These are phyloP conservation scores for Phyllachora maydis DNA, from an alignment of 2,329 filamentous ascomycete genomes.

Conservation along the genomic window DNA sequence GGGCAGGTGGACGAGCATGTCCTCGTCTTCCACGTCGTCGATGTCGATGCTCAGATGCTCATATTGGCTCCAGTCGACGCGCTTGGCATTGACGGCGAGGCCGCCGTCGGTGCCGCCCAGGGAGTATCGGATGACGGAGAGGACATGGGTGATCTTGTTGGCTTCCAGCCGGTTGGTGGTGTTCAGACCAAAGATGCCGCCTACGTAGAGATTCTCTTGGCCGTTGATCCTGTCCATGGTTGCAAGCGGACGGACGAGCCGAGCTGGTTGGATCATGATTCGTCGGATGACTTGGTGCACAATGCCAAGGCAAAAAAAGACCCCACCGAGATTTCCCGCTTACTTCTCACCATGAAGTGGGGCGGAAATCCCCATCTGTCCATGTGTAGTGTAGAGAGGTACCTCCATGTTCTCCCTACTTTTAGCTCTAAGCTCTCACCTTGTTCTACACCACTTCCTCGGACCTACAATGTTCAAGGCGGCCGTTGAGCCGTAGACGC, in stretches of 20 bases:
- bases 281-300: not conserved
- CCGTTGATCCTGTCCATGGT: conserved; percentile 52
- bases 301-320: not conserved
- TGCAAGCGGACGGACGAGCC: too few species aligned
- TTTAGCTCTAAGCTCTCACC: too few species aligned
- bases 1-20: conserved; percentile 66
- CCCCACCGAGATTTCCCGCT: too few species aligned
- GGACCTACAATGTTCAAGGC: too few species aligned
- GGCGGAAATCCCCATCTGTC: too few species aligned
- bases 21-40: conserved; percentile 78
- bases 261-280: not conserved
- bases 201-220: conserved; percentile 53
- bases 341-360: too few species aligned
- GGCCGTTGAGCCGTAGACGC: too few species aligned
- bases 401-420: too few species aligned
- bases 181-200: conserved; percentile 62
- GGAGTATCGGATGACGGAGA: conserved; percentile 47
- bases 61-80: too few species aligned
- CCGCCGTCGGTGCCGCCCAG: too few species aligned
- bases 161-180: conserved; percentile 48
- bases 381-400: too few species aligned
- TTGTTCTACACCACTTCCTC: too few species aligned
- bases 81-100: conserved; percentile 17
- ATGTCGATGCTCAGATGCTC: conserved; percentile 64
- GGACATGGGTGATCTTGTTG: conserved; percentile 67